Percentiles rank a stretch among this genome's conserved stretches.
phyloP scores from a whole-genome alignment of 1,284 basidiomycete species.

The Trametes polyzona region DNA sequence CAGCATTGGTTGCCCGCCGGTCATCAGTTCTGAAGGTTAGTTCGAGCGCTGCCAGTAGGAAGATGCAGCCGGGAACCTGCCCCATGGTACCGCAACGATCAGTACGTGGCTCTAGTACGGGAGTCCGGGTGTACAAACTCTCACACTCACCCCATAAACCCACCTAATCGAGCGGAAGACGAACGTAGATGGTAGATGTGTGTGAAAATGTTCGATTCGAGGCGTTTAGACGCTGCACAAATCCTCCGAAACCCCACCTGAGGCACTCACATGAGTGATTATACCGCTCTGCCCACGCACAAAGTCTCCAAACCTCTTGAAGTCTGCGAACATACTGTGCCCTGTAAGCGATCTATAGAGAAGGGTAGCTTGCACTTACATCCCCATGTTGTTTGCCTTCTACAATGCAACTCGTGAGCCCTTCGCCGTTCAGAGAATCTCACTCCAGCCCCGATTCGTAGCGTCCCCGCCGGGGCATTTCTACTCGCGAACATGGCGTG shows the following conservation, averaged over 20 bases:
- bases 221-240: slow-evolving; percentile 8
- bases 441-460: not conserved
- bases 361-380: not conserved
- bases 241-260: slow-evolving; percentile 5
- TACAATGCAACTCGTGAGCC: not conserved
- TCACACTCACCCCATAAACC: not conserved
- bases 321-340: not conserved
- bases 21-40: too few species aligned
- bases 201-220: not conserved
- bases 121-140: too few species aligned
- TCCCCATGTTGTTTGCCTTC: not conserved
- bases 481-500: not conserved
- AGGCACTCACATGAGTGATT: not conserved
- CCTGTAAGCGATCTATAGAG: not conserved
- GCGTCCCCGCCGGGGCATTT: not conserved
- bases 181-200: not conserved
- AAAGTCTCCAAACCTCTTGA: not conserved
- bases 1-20: too few species aligned
- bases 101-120: too few species aligned
- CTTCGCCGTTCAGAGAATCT: not conserved
- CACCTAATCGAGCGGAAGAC: not conserved
- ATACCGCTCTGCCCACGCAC: not conserved
- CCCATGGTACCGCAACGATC: too few species aligned
- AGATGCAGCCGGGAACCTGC: too few species aligned
- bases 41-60: too few species aligned